A percentile compares a stretch with the other conserved stretches of the same genome.
These are phyloP conservation scores for Boletus sensibilis DNA, from an alignment of 768 basidiomycete genomes.

Conservation along the genomic window DNA sequence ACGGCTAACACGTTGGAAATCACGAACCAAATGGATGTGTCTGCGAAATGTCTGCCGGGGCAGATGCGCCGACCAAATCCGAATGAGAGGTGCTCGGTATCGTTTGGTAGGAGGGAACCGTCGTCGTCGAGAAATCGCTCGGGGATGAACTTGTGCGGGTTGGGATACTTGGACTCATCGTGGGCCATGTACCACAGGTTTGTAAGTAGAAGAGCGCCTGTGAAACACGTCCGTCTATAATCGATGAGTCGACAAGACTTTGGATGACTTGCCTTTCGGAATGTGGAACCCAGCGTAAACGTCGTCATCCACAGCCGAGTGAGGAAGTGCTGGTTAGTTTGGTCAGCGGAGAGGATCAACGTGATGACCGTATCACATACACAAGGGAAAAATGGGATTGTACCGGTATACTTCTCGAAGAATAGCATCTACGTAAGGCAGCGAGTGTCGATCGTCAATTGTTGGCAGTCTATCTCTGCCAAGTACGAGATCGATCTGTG, in stretches of 20 bases:
- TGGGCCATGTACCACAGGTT: constrained; percentile 10
- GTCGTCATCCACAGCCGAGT: constrained; percentile 1
- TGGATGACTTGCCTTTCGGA: constrained; percentile 3
- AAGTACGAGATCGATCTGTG: constrained; percentile 10
- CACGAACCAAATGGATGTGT: too few relatives aligned
- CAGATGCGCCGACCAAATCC: too few relatives aligned
- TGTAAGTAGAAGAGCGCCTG: constrained; percentile 1
- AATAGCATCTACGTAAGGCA: constrained; percentile 9
- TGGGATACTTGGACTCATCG: constrained; percentile 5
- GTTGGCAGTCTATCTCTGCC: constrained; percentile 6
- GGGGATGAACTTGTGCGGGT: constrained; percentile 3
- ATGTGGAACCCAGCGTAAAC: constrained; percentile 9
- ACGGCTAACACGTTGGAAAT: too few relatives aligned
- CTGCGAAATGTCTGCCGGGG: too few relatives aligned
- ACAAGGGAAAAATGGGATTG: constrained; percentile 4
- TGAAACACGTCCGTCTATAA: not conserved
- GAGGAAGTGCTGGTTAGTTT: constrained; percentile 1
- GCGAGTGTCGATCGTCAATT: constrained; percentile 4
- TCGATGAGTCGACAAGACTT: not conserved
- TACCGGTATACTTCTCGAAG: constrained; percentile 4
- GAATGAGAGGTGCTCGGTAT: too few relatives aligned
- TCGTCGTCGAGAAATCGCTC: constrained; percentile 6
- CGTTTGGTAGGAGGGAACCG: not conserved
- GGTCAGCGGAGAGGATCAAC: not conserved
- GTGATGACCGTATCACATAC: not conserved